Evolutionary conservation across 169 alveolate genomes (phyloP).

Genomic region (Eimeria necatrix): DNA sequence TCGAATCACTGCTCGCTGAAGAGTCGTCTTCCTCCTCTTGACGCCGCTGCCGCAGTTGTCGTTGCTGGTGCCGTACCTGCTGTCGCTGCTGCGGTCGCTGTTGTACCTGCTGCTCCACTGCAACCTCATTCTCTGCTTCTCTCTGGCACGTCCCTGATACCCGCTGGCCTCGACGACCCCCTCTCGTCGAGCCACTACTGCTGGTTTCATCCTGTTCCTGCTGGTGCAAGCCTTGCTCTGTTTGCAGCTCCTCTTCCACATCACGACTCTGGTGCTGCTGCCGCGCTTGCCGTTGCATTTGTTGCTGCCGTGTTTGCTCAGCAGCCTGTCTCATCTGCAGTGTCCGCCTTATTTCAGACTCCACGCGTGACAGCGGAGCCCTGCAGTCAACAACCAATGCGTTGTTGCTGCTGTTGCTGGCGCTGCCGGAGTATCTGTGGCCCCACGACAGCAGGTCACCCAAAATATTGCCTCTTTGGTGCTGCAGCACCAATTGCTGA

Average conservation of each 20-base stretch:
- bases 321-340: conserved; percentile 16
- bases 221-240: neutral
- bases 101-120: conserved; percentile 9
- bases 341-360: conserved; percentile 39
- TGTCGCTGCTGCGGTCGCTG: conserved; percentile 23
- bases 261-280: conserved; percentile 10
- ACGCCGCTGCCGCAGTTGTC: neutral
- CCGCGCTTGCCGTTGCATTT: neutral
- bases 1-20: conserved; percentile 28
- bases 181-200: conserved; percentile 1
- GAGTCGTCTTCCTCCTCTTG: conserved; percentile 47
- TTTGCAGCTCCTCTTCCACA: neutral
- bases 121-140: conserved; percentile 29
- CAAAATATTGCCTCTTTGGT: conserved; percentile 28
- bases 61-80: conserved; percentile 32
- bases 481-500: conserved; percentile 41
- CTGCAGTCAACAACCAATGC: conserved; percentile 46
- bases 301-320: conserved; percentile 18
- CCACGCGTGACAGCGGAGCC: conserved; percentile 25
- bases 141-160: neutral
- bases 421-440: neutral
- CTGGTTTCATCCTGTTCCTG: conserved; percentile 19
- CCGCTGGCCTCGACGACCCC: neutral
- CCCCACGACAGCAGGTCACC: conserved; percentile 44
- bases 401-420: conserved; percentile 52